Base-by-base conservation (phyloP, 1,284 basidiomycete species). In the Microbotryomycetes sp. region DNA sequence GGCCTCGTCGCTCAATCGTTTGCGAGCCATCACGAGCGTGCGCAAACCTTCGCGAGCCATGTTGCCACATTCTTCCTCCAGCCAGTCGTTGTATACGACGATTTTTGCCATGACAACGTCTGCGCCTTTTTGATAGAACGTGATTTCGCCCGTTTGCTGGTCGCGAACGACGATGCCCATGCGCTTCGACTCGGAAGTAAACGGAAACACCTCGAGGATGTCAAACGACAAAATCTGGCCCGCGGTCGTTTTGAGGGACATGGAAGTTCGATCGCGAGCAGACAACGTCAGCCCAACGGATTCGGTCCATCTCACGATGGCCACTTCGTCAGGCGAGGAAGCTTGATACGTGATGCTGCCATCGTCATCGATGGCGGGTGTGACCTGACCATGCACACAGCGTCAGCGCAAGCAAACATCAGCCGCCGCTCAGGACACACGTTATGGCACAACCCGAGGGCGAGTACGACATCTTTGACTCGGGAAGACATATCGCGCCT, bases 101-200 rank as follows among this genome's bases (percentile, higher is more conserved):
- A 98, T 92, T 68, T 81, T 83, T 31, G 86, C 81, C 94, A 99
- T 98, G 56, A 98, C 91, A 3, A 93, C 91, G 72, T 99, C 96
- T 0, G 94, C 96, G 13, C 96, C 96, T 74, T 99, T 99, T 73
- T 97, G 90, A 63, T 94, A 80, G 76, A 99, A 98, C 1, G 81
- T 84, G 57, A 93, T 85, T 61, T 93, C 89, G 47, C 86, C 85
- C 0, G 83, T 81, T 30, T 81, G 78, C 0, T 79, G 75, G 57
- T 97, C 92, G 23, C 88, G 85, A 16, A 98, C 87, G 68, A 98
- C 82, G 71, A 98, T 97, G 23, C 94, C 92, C 96, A 98, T 99
- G 24, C 96, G 88, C 76, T 99, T 99, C 1, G 91, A 92, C 74
- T 97, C 96, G 3, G 91, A 96, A 0, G 94, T 98, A 79, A 99